Conservation (phyloP, 2,329 filamentous ascomycete species). For the Ophiocordyceps camponoti-saundersi region DNA sequence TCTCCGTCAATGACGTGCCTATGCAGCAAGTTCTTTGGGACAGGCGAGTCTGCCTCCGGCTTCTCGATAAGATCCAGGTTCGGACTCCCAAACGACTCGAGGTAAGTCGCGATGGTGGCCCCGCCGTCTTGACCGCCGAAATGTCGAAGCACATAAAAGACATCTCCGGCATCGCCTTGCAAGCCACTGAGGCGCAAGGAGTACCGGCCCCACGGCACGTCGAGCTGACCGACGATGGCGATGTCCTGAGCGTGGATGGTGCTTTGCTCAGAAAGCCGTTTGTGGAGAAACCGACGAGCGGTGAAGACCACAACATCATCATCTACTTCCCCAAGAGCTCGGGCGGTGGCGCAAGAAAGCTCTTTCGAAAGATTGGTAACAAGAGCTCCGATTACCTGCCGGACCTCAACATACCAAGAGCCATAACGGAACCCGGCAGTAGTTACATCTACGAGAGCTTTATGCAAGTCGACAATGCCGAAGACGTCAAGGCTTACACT, state of each 20-base stretch:
- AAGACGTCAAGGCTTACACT: conserved; percentile 97
- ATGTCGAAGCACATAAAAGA: conserved; percentile 66
- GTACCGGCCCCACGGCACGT: conserved; percentile 53
- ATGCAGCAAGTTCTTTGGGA: conserved; percentile 99
- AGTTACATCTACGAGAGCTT: conserved; percentile 98
- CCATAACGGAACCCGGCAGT: conserved; percentile 60
- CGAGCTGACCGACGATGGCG: conserved; percentile 76
- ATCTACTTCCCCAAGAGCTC: conserved; percentile 86
- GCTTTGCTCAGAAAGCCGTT: conserved; percentile 75
- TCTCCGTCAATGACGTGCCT: conserved; percentile 91
- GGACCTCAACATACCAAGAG: conserved; percentile 58
- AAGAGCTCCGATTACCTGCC: conserved; percentile 93
- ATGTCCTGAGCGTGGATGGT: conserved; percentile 79
- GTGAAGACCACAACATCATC: conserved; percentile 96
- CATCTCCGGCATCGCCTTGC: conserved; percentile 59
- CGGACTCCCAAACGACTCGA: conserved; percentile 79
- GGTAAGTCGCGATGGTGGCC: conserved; percentile 85
- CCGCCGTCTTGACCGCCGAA: conserved; percentile 59
- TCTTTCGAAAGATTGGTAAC: conserved; percentile 96
- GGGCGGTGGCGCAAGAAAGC: conserved; percentile 74
- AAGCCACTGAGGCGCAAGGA: conserved; percentile 48
- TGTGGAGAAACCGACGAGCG: conserved; percentile 95
- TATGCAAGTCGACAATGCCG: conserved; percentile 86
- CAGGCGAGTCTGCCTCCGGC: conserved; percentile 69
- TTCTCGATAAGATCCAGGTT: conserved; percentile 78